Base-by-base conservation (phyloP, 2,329 filamentous ascomycete species). In the Colletotrichum musicola region DNA sequence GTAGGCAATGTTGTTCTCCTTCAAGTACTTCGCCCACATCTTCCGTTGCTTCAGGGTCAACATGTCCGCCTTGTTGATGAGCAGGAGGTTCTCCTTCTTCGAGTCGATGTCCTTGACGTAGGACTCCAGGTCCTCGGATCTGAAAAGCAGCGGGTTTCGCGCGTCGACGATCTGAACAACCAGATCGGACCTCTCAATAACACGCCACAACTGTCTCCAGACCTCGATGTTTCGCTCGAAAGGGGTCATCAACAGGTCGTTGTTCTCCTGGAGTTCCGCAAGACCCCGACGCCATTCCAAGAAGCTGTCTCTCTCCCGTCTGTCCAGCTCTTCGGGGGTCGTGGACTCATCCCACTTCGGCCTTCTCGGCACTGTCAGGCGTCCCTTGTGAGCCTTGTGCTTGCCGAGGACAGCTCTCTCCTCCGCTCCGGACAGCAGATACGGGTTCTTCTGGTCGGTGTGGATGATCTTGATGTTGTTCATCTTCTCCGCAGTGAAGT, bases 21-120 rank as follows among this genome's bases (percentile, higher is more conserved):
- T 91, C 73, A 99, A 93, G 77, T 97, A 94, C 73, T 92, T 88
- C 3, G 95, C 95, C 96, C 96, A 99, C 0, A 86, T 85, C 72
- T 87, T 87, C 72, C 96, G 86, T 82, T 99, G 97, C 75, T 89
- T 89, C 55, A 90, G 80, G 1, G 95, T 97, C 93, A 99, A 95
- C 96, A 99, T 98, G 81, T 99, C 96, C 53, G 96, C 95, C 85
- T 99, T 99, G 86, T 99, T 99, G 77, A 99, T 95, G 63, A 99
- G 85, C 64, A 99, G 80, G 76, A 99, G 77, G 78, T 98, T 99
- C 78, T 94, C 88, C 84, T 99, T 98, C 77, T 89, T 91, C 2
- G 90, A 81, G 75, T 97, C 92, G 27, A 98, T 92, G 74, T 97
- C 94, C 81, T 97, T 97, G 75, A 99, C 96, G 74, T 99, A 99